A percentile compares a stretch with the other conserved stretches of the same genome.
phyloP scores from a whole-genome alignment of 2,329 filamentous ascomycete genomes.

The Dactylellina haptotyla region DNA sequence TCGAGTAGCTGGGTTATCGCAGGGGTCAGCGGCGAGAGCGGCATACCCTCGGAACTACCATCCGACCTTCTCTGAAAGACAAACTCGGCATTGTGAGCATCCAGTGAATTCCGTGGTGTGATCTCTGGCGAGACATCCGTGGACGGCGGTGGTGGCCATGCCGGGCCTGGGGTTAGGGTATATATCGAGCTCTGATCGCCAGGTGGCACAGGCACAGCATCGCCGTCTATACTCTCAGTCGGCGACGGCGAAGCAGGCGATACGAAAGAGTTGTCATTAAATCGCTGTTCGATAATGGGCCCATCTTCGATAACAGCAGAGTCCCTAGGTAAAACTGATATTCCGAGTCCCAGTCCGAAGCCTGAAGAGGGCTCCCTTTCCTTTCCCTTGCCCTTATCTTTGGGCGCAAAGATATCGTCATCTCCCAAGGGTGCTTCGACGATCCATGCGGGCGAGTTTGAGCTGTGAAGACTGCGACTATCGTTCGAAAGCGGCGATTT shows the following conservation, averaged over 20 bases:
- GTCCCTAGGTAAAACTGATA: slow-evolving; percentile 32
- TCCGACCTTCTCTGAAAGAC: slow-evolving; percentile 12
- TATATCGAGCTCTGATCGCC: slow-evolving; percentile 39
- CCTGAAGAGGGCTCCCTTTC: slow-evolving; percentile 31
- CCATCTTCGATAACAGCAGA: slow-evolving; percentile 10
- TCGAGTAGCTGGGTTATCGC: slow-evolving; percentile 26
- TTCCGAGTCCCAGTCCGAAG: slow-evolving; percentile 45
- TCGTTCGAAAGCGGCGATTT: slow-evolving; percentile 40
- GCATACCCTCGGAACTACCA: slow-evolving; percentile 24
- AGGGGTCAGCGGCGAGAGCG: slow-evolving; percentile 29
- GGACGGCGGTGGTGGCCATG: slow-evolving; percentile 45
- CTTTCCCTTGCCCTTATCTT: slow-evolving; percentile 37
- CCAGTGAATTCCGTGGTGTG: slow-evolving; percentile 40
- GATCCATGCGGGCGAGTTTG: slow-evolving; percentile 19
- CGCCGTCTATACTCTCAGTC: slow-evolving; percentile 46
- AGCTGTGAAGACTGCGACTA: slow-evolving; percentile 22
- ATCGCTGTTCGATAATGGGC: slow-evolving; percentile 41
- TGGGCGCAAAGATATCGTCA: slow-evolving; percentile 30
- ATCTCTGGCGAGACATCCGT: slow-evolving; percentile 41
- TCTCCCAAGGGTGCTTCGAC: slow-evolving; percentile 15
- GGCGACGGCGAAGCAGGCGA: slow-evolving; percentile 45
- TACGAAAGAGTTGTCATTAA: slow-evolving; percentile 27
- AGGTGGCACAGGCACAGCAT: slow-evolving; percentile 30
- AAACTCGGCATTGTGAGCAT: slow-evolving; percentile 6
- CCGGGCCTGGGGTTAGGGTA: slow-evolving; percentile 45